phyloP scores from a whole-genome alignment of 805 yeast genomes.

The Yueomyces sinensis region DNA sequence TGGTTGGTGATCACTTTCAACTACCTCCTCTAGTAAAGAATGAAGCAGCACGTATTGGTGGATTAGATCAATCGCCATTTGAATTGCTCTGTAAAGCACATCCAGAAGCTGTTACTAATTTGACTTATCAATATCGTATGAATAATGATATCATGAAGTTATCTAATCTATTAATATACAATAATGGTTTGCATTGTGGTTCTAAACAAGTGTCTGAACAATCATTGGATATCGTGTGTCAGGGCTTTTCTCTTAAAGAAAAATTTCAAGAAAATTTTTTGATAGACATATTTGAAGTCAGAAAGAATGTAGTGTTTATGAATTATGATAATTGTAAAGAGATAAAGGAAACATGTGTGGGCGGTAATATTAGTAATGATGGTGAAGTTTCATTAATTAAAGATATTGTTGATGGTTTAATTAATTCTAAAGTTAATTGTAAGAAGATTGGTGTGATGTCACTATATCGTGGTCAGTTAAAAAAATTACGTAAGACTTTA shows the following conservation, averaged over 20 bases:
- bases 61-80: constrained; percentile 63
- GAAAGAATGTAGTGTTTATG: constrained; percentile 57
- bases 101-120: constrained; percentile 63
- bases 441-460: constrained; percentile 77
- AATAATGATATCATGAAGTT: constrained; percentile 75
- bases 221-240: constrained; percentile 32
- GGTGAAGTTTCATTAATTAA: constrained; percentile 56
- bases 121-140: constrained; percentile 86
- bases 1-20: constrained; percentile 96
- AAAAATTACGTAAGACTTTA: constrained; percentile 27
- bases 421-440: background rate
- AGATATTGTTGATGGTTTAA: constrained; percentile 20
- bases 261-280: constrained; percentile 23
- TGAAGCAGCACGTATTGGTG: constrained; percentile 44
- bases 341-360: constrained; percentile 39
- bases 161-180: constrained; percentile 68
- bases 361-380: constrained; percentile 61
- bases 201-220: constrained; percentile 47
- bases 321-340: constrained; percentile 57
- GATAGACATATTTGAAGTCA: constrained; percentile 36
- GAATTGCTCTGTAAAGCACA: constrained; percentile 55
- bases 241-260: constrained; percentile 21
- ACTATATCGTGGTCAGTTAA: constrained; percentile 70
- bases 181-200: constrained; percentile 69
- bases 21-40: constrained; percentile 77